Percentiles rank a stretch among this genome's conserved stretches.
Conservation (phyloP, 2,329 filamentous ascomycete genomes). For the Lecanoromycetidae sp. region DNA sequence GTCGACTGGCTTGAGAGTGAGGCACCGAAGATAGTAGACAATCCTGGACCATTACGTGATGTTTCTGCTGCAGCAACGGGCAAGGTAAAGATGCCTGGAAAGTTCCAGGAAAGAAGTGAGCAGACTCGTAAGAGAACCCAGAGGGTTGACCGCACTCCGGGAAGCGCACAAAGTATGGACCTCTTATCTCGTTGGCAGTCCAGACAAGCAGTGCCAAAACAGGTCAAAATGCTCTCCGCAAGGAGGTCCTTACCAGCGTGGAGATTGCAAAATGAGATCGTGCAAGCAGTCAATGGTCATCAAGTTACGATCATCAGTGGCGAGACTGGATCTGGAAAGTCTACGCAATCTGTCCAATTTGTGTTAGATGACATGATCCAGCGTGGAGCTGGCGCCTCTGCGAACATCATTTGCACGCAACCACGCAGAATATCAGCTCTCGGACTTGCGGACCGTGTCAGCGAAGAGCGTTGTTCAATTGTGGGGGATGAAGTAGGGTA, state of each 20-base stretch:
- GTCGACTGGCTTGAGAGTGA: conserved; percentile 86
- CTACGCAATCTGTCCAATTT: conserved; percentile 93
- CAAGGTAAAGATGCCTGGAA: conserved; percentile 11
- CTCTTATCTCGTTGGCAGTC: conserved; percentile 53
- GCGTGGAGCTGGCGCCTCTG: conserved; percentile 58
- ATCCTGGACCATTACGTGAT: conserved; percentile 71
- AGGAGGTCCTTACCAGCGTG: conserved; percentile 74
- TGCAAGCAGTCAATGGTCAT: conserved; percentile 60
- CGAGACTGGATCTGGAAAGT: conserved; percentile 94
- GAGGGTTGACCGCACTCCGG: conserved; percentile 53
- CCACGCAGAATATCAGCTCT: conserved; percentile 89
- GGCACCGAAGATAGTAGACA: conserved; percentile 67
- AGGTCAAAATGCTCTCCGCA: conserved; percentile 62
- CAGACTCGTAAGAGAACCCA: conserved; percentile 33
- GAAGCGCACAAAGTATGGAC: conserved; percentile 46
- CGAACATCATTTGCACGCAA: conserved; percentile 91
- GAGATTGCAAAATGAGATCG: conserved; percentile 65
- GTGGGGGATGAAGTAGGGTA: conserved; percentile 88
- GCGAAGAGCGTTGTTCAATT: conserved; percentile 70
- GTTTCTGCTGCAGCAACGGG: conserved; percentile 54
- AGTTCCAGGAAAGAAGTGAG: conserved; percentile 23
- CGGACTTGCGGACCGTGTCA: conserved; percentile 85
- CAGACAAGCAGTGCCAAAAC: conserved; percentile 51
- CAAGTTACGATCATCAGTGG: conserved; percentile 95
- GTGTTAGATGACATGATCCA: conserved; percentile 81